Evolutionary conservation across 2,329 filamentous ascomycete species (phyloP).

Genomic region (Stemphylium beticola): DNA sequence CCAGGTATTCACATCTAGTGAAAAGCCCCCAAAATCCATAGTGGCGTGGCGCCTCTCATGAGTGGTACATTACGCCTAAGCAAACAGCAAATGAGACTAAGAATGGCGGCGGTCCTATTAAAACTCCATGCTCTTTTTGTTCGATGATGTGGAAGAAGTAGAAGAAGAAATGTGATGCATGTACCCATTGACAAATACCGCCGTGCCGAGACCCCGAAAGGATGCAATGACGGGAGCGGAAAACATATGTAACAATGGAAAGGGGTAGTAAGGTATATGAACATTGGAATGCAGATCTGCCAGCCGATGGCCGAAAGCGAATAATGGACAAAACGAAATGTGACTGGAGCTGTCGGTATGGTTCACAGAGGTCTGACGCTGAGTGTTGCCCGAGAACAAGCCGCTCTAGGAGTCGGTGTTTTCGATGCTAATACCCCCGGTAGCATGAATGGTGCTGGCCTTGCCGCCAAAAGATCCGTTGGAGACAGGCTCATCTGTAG

Average conservation of each 20-base stretch:
- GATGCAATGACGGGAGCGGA: not conserved
- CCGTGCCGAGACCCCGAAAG: not conserved
- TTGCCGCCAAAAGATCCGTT: constrained; percentile 19
- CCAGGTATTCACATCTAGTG: not conserved
- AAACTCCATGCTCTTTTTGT: no score
- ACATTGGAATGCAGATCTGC: constrained; percentile 30
- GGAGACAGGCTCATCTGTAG: constrained; percentile 54
- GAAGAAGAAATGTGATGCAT: constrained; percentile 1
- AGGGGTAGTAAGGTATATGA: constrained; percentile 29
- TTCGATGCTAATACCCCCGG: constrained; percentile 27
- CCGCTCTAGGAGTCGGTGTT: constrained; percentile 13
- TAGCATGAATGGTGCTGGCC: constrained; percentile 14
- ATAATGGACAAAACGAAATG: constrained; percentile 7
- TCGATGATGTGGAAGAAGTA: no score
- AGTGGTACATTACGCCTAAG: no score
- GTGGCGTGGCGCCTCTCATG: no score
- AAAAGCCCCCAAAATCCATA: not conserved
- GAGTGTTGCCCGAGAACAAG: constrained; percentile 3
- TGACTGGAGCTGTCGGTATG: constrained; percentile 5
- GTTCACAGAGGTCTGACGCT: constrained; percentile 3
- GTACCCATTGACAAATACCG: not conserved
- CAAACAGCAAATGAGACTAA: no score
- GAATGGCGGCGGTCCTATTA: no score
- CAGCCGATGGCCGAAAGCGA: constrained; percentile 13
- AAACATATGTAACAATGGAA: constrained; percentile 14